These are phyloP conservation scores for Dendrothele bispora DNA, from an alignment of 768 basidiomycete genomes.

Conservation along the genomic window DNA sequence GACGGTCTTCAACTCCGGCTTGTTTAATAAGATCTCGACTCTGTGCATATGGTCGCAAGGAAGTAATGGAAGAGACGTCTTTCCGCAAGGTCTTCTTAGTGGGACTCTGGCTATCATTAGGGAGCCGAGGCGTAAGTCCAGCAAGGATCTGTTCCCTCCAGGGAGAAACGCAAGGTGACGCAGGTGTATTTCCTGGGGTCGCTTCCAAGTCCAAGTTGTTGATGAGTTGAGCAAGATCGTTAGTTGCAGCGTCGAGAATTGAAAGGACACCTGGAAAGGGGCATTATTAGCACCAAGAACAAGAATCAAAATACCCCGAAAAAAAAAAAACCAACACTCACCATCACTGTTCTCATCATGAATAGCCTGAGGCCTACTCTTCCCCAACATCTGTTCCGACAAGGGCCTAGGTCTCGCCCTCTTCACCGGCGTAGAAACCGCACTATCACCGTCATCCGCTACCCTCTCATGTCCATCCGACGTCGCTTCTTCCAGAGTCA, in stretches of 20 bases:
- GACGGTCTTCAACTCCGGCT: conserved; percentile 6
- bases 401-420: conserved; percentile 50
- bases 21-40: conserved; percentile 11
- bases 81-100: conserved; percentile 33
- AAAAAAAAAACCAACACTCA: conserved; percentile 28
- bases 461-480: conserved; percentile 44
- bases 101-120: conserved; percentile 28
- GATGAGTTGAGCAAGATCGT: conserved; percentile 76
- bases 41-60: conserved; percentile 48
- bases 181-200: conserved; percentile 59
- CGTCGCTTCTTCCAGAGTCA: conserved; percentile 54
- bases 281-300: conserved; percentile 5
- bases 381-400: conserved; percentile 62
- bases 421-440: conserved; percentile 39
- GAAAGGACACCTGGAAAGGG: conserved; percentile 54
- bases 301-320: too few relatives aligned
- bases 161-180: conserved; percentile 42
- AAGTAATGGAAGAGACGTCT: conserved; percentile 42
- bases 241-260: conserved; percentile 76
- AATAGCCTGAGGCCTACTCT: conserved; percentile 47
- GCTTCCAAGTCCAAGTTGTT: conserved; percentile 81
- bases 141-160: conserved; percentile 1
- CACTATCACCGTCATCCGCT: conserved; percentile 20
- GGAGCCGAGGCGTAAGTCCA: conserved; percentile 3
- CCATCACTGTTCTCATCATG: conserved; percentile 56